Conservation (phyloP, 2,329 filamentous ascomycete species). For the Botrytis tulipae region DNA sequence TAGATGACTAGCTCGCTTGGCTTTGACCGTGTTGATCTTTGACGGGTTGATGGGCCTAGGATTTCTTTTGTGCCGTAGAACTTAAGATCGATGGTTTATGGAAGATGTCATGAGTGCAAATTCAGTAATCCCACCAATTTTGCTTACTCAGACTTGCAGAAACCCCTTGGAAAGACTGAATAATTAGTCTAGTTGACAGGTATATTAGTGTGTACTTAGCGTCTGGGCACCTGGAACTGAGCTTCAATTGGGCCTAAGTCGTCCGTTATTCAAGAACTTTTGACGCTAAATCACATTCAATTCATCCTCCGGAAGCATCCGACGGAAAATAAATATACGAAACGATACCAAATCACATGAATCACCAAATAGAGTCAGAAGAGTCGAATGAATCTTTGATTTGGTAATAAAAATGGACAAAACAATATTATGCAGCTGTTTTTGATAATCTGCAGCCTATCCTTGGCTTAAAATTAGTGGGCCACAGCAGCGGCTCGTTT, state of each 20-base stretch:
- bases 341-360: not conserved
- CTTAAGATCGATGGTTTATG: not conserved
- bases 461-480: not conserved
- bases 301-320: not conserved
- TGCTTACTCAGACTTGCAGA: not conserved
- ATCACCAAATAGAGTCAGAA: not conserved
- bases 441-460: not conserved
- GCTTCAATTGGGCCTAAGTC: not conserved
- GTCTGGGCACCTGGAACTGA: not conserved
- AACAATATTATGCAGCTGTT: conserved; percentile 8
- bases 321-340: not conserved
- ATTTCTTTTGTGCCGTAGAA: not conserved
- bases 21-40: not conserved
- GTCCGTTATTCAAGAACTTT: not conserved
- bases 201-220: not conserved
- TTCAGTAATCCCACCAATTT: not conserved
- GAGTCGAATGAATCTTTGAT: not conserved
- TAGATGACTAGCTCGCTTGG: not conserved
- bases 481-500: conserved; percentile 18
- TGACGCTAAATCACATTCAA: not conserved
- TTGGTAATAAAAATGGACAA: not conserved
- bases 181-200: not conserved
- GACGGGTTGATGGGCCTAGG: not conserved
- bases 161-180: not conserved
- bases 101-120: not conserved